Base-by-base conservation (phyloP, 2,329 filamentous ascomycete species). In the Ophidiomyces ophidiicola region DNA sequence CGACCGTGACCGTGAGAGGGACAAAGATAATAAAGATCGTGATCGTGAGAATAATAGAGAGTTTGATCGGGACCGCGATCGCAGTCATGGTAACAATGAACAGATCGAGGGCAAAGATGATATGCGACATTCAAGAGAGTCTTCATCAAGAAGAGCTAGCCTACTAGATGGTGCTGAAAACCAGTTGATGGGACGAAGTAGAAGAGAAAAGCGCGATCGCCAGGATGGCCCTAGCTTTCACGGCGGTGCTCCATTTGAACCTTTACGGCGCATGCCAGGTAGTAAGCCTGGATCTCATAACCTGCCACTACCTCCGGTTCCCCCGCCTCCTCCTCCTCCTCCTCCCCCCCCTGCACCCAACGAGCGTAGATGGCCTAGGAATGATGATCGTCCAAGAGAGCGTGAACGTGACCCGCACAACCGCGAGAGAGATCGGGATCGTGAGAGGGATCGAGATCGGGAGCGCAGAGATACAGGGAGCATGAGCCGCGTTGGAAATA, bases 401-500 rank as follows among this genome's bases (percentile, higher is more conserved):
- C 39, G 39, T 25, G 32, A 29, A 11, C 30, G 36, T 26, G 36
- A 39, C 15, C 7, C 21, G 21, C 38, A 32, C 38, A 32, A 35
- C 12, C 39, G 32, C 14, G 45, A 49, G 28, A 44, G 51, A 24
- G 53, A 57, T 6, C 43, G 48, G 8, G 50, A 54, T 17, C 45
- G 47, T 8, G 48, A 47, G 17, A 40, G 46, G 19, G 45, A 50
- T 14, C 53, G 53, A n/a, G 57, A 61, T 4, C 20, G 44, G 21
- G 37, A 39, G 15, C 39, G 41, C 7, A 41, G 42, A 29, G 44
- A 31, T 17, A 28, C 32, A 32, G 31, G 25, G 24, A 41, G 32
- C 25, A 17, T 14, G n/a, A 33, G 29, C 21, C 36, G 34, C 12
- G 37, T 33, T 17, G 10, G 15, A 10, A 28, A 23, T 25, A 32